phyloP scores from a whole-genome alignment of 148 eudicot genomes.

The Vaccinium darrowii region DNA sequence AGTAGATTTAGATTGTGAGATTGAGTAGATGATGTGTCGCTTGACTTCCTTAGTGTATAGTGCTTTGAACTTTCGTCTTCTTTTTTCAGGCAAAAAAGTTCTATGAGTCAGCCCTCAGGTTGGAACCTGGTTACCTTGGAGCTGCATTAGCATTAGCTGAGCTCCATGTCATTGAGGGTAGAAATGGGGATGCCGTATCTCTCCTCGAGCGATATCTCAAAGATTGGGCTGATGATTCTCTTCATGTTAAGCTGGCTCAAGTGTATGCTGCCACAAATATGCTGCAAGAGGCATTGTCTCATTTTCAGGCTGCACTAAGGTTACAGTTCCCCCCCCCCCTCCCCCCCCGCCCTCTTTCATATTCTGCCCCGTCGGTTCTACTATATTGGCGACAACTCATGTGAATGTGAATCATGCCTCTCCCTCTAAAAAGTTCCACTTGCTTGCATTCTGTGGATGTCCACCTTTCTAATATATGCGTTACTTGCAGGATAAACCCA shows the following conservation, averaged over 20 bases:
- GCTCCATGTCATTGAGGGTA: conserved; percentile 92
- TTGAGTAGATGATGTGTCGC: not conserved
- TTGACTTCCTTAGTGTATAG: not conserved
- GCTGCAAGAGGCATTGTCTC: conserved; percentile 90
- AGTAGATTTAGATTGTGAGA: not conserved
- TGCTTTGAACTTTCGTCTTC: not conserved
- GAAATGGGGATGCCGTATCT: conserved; percentile 87
- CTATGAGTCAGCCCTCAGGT: conserved; percentile 91
- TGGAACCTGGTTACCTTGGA: conserved; percentile 96
- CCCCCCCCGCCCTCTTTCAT: not conserved
- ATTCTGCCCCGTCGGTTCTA: not conserved
- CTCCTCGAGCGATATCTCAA: conserved; percentile 90
- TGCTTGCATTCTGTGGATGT: not conserved
- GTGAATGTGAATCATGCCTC: not conserved
- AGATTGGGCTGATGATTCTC: conserved; percentile 98
- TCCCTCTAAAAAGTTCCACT: not conserved
- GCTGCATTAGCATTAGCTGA: conserved; percentile 98
- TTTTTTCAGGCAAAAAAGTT: conserved; percentile 79
- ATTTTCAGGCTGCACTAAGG: conserved; percentile 95
- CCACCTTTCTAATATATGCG: not conserved
- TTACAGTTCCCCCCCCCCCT: not conserved
- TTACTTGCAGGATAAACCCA: conserved; percentile 64
- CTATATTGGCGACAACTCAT: not conserved
- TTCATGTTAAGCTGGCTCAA: conserved; percentile 98
- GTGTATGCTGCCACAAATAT: conserved; percentile 92